A percentile compares a stretch with the other conserved stretches of the same genome.
These are phyloP conservation scores for Hypoxylon trugodes DNA, from an alignment of 495 filamentous ascomycete species.

Conservation along the genomic window DNA sequence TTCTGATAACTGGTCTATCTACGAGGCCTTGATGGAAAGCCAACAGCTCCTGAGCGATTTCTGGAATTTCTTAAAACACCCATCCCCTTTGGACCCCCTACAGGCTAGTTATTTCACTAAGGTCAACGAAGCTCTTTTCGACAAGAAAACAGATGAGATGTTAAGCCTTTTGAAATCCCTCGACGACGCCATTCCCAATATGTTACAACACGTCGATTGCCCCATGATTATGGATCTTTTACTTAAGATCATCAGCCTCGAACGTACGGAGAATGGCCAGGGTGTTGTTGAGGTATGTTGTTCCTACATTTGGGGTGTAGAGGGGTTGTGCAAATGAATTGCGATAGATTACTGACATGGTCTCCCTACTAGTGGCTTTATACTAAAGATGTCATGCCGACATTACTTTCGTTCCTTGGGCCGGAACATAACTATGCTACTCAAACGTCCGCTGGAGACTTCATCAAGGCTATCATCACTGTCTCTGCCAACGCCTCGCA, in stretches of 20 bases:
- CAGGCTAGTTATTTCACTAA: constrained; percentile 99
- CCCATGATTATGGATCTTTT: constrained; percentile 99
- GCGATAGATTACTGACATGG: constrained; percentile 16
- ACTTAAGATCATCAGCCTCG: constrained; percentile 95
- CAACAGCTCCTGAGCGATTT: constrained; percentile 78
- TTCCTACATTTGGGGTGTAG: background rate
- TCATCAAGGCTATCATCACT: constrained; percentile 98
- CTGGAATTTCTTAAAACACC: constrained; percentile 86
- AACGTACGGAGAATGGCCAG: constrained; percentile 89
- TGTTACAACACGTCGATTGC: constrained; percentile 94
- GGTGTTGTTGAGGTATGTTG: constrained; percentile 87
- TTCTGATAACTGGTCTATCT: constrained; percentile 95
- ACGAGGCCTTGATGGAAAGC: constrained; percentile 90
- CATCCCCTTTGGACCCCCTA: constrained; percentile 83
- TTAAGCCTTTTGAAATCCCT: constrained; percentile 84
- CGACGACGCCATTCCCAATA: constrained; percentile 79
- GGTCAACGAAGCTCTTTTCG: constrained; percentile 93
- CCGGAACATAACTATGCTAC: constrained; percentile 83
- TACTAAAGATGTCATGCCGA: constrained; percentile 87
- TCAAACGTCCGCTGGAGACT: constrained; percentile 97
- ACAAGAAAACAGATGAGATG: constrained; percentile 98
- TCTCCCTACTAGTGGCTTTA: constrained; percentile 80
- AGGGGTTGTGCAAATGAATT: background rate
- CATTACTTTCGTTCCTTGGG: constrained; percentile 85
- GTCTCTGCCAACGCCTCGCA: constrained; percentile 98